Evolutionary conservation across 2,329 filamentous ascomycete species (phyloP), one percentile per base, ranked within the genome.

Genomic region (Talaromyces pinophilus): DNA sequence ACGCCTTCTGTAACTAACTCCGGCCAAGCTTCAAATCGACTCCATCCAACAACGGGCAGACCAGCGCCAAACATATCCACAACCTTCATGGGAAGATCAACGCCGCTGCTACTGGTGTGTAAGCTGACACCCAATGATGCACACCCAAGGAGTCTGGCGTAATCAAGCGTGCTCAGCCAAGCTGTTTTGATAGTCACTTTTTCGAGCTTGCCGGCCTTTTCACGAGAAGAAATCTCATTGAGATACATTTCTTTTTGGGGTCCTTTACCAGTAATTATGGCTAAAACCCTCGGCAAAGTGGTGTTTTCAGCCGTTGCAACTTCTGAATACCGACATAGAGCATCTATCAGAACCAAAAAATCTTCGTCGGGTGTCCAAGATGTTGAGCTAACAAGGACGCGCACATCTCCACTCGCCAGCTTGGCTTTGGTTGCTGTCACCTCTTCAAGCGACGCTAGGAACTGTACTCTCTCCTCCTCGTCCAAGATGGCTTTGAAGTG

Each of bases 51-150:
- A 0, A 99, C 95, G 0, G 95, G 95, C 33, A 99, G 82, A 0
- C 94, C 95, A 0, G 93, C 91, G 2, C 95, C 95, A 76, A 99
- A 98, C 93, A 99, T 97, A 76, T 99, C 95, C 15, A 99, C 93
- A 0, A 99, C 93, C 80, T 99, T 99, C 95, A 99, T 99, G 0
- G 95, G 95, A 22, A 99, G 82, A 78, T 99, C 95, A 0, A 99
- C 93, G 1, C 95, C 95, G 2, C 92, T 97, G 70, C 91, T 96
- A 15, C 93, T 97, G 70, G 88, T 97, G 80, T 99, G 95, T 30
- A 99, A 82, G 65, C 92, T 96, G 28, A 99, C 87, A 10, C 95
- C 95, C 0, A 99, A 82, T 72, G 97, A 94, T 2, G 95, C 93
- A 54, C 90, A 90, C 11, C 90, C 91, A 35, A 99, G 87, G 3